Evolutionary conservation across 305 asterid species (phyloP).

Genomic region (Fraxinus nigra): DNA sequence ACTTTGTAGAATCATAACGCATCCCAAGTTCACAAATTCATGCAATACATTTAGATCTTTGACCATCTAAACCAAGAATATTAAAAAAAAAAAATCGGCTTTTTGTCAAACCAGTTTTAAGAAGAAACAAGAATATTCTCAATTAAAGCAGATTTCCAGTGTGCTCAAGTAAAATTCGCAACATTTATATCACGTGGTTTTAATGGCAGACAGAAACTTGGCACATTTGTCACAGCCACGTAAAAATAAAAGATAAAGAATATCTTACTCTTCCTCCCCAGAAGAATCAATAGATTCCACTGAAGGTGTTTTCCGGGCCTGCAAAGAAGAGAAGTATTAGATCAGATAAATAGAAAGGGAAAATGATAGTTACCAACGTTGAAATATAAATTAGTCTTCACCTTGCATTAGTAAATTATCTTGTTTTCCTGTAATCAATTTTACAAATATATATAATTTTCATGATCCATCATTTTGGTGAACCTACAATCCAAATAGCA

Average conservation of each 20-base stretch:
- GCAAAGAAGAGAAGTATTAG: conserved; percentile 28
- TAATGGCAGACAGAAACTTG: not conserved
- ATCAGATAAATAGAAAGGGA: conserved; percentile 21
- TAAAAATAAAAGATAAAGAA: conserved; percentile 18
- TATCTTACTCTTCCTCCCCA: conserved; percentile 97
- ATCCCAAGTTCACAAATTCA: not conserved
- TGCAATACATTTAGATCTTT: not conserved
- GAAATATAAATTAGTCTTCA: not conserved
- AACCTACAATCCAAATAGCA: conserved; percentile 6
- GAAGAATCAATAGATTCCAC: conserved; percentile 84
- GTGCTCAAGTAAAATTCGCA: not conserved
- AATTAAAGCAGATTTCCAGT: not conserved
- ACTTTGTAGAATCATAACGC: not conserved
- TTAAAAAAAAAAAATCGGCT: not conserved
- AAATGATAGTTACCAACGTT: conserved; percentile 12
- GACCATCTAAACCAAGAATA: not conserved
- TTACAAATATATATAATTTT: not conserved
- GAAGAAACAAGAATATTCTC: not conserved
- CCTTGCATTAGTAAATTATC: conserved; percentile 7
- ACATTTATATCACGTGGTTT: not conserved
- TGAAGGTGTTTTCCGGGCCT: conserved; percentile 79
- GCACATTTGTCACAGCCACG: conserved; percentile 17
- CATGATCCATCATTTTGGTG: conserved; percentile 11
- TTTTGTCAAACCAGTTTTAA: not conserved
- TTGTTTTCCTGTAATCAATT: not conserved